Base-by-base conservation (phyloP, 2,329 filamentous ascomycete species). In the Furcasterigmium furcatum region DNA sequence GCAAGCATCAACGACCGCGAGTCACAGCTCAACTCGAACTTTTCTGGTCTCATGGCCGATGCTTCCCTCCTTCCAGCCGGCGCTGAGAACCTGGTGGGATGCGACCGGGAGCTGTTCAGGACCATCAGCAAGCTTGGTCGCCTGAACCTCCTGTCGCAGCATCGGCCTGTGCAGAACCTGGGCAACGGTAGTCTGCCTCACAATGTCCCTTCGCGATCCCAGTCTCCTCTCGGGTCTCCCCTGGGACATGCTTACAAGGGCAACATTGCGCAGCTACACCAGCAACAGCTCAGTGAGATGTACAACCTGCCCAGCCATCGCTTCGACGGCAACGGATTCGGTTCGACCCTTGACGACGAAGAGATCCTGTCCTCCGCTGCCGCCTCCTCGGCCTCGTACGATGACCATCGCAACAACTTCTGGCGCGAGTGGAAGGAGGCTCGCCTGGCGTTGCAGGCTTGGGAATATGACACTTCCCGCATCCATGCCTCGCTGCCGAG, bases 1-100 rank as follows among this genome's bases (percentile, higher is more conserved):
- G 89, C 89, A 32, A 91, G 87, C 43, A 89, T 95, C 60, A 96
- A 96, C 56, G 88, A 96, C 65, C 83, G 91, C 43, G 91, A 96
- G 65, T 83, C 88, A 24, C 89, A 95, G 63, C 79, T 96, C 16
- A 74, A 83, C 51, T 79, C 82, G 12, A 74, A 80, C 22, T 82
- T 88, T 58, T 79, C 87, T 54, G 88, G 69, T 9, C 61, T 72
- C 14, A 58, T 67, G 39, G 59, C 72, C 2, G 76, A 77, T 34
- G 65, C 72, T 14, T 71, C 72, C 35, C 61, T 79, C 4, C 63
- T 81, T 4, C 73, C 76, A 0, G 63, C 84, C 51, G 85, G 87
- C 2, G 71, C 88, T 20, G 91, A 96, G 67, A 94, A 95, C 60
- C 75, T 95, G 41, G 85, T 91, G 3, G 91, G 91, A 32, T 96